These are phyloP conservation scores for Elaphomyces granulatus DNA, from an alignment of 495 filamentous ascomycete species.

Conservation along the genomic window DNA sequence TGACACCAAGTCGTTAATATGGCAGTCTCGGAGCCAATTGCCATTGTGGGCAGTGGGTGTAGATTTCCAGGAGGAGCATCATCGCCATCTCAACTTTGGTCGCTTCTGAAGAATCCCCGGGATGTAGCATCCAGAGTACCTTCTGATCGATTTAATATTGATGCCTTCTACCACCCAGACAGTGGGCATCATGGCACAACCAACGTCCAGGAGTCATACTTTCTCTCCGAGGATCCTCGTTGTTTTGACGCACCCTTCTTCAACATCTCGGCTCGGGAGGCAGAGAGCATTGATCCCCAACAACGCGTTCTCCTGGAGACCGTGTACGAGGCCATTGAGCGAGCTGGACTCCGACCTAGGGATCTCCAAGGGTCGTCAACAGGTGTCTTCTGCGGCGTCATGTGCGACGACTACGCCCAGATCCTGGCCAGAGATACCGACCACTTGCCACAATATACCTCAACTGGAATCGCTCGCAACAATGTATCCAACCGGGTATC, in stretches of 20 bases:
- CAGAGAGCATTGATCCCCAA: constrained; percentile 24
- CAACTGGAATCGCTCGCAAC: not conserved
- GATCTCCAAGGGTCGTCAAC: constrained; percentile 1
- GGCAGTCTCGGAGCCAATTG: constrained; percentile 16
- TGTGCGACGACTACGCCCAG: constrained; percentile 3
- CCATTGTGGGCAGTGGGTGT: constrained; percentile 13
- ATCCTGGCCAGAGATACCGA: not conserved
- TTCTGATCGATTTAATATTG: constrained; percentile 20
- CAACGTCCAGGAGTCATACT: constrained; percentile 17
- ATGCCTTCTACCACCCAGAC: constrained; percentile 18
- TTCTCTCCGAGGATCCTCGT: constrained; percentile 30
- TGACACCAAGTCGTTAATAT: too few species aligned
- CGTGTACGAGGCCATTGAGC: constrained; percentile 39
- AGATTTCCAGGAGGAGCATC: constrained; percentile 14
- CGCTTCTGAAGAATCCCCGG: constrained; percentile 8
- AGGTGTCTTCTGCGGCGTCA: constrained; percentile 1
- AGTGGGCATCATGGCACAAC: constrained; percentile 15
- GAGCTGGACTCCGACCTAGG: not conserved
- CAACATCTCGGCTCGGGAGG: constrained; percentile 34
- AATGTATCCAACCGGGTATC: constrained; percentile 25
- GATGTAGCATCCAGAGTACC: constrained; percentile 10
- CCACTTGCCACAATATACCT: not conserved
- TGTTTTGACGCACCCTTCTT: constrained; percentile 35
- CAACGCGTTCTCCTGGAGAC: constrained; percentile 34
- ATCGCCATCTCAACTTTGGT: constrained; percentile 12